Percentiles rank a stretch among this genome's conserved stretches.
These are phyloP conservation scores for Talaromyces sp. DNA, from an alignment of 2,329 filamentous ascomycete species.

Conservation along the genomic window DNA sequence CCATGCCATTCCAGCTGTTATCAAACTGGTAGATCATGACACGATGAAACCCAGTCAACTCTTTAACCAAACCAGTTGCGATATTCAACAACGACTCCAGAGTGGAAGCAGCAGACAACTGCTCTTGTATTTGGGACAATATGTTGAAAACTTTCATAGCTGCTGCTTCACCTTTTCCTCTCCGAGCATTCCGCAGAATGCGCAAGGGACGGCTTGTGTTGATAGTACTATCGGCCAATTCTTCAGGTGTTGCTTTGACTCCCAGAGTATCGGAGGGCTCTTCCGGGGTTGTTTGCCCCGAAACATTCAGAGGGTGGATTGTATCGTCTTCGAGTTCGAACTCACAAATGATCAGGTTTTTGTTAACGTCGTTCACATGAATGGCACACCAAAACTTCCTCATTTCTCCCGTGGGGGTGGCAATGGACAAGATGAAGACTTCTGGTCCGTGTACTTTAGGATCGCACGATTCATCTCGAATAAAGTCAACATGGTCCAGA, in stretches of 20 bases:
- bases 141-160: slow-evolving; percentile 93
- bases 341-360: slow-evolving; percentile 74
- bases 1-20: slow-evolving; percentile 71
- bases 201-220: slow-evolving; percentile 67
- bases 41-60: slow-evolving; percentile 83
- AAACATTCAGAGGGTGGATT: slow-evolving; percentile 60
- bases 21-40: slow-evolving; percentile 95
- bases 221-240: slow-evolving; percentile 69
- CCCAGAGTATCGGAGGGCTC: slow-evolving; percentile 68
- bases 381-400: slow-evolving; percentile 83
- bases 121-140: slow-evolving; percentile 86
- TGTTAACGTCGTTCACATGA: slow-evolving; percentile 64
- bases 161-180: slow-evolving; percentile 72
- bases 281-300: slow-evolving; percentile 52
- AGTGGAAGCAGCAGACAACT: slow-evolving; percentile 66
- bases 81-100: slow-evolving; percentile 73
- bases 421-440: slow-evolving; percentile 73
- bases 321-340: slow-evolving; percentile 80
- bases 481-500: slow-evolving; percentile 81
- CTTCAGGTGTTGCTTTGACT: slow-evolving; percentile 66
- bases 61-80: slow-evolving; percentile 78
- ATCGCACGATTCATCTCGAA: slow-evolving; percentile 75
- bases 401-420: slow-evolving; percentile 49
- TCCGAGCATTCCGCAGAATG: slow-evolving; percentile 67
- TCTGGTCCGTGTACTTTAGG: slow-evolving; percentile 72